Percentiles rank a stretch among this genome's conserved stretches.
These are phyloP conservation scores for Termitomyces sp. DNA, from an alignment of 768 basidiomycete genomes.

Conservation along the genomic window DNA sequence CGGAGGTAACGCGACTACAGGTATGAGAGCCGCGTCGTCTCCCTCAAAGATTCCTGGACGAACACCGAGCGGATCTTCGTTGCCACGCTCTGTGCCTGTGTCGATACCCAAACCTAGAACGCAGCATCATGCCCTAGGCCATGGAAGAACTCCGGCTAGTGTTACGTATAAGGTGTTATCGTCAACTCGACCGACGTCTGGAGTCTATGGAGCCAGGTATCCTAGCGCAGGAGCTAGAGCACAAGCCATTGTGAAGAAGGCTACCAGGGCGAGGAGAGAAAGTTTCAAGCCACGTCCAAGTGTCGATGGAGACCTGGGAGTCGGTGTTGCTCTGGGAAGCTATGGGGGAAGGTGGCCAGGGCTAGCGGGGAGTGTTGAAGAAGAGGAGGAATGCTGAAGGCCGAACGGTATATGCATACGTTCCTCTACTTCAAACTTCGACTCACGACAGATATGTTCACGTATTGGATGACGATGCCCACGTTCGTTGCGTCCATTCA, in stretches of 20 bases:
- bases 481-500: neutral
- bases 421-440: neutral
- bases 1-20: constrained; percentile 26
- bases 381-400: constrained; percentile 40
- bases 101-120: constrained; percentile 45
- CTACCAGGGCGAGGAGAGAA: constrained; percentile 54
- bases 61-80: constrained; percentile 25
- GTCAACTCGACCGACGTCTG: constrained; percentile 14
- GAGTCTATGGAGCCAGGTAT: constrained; percentile 23
- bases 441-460: constrained; percentile 5
- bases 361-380: constrained; percentile 34
- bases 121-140: constrained; percentile 50
- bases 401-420: neutral
- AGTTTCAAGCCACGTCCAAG: constrained; percentile 84
- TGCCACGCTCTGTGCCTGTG: constrained; percentile 34
- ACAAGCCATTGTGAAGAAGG: constrained; percentile 38
- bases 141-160: constrained; percentile 41
- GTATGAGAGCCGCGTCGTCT: constrained; percentile 34
- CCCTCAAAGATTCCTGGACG: constrained; percentile 45
- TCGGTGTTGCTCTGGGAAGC: constrained; percentile 19
- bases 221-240: constrained; percentile 12
- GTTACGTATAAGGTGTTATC: constrained; percentile 16
- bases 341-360: constrained; percentile 25
- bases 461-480: neutral
- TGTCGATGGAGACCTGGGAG: constrained; percentile 40